Evolutionary conservation across 2,329 filamentous ascomycete genomes (phyloP).

Genomic region (Alternaria brassicicola): DNA sequence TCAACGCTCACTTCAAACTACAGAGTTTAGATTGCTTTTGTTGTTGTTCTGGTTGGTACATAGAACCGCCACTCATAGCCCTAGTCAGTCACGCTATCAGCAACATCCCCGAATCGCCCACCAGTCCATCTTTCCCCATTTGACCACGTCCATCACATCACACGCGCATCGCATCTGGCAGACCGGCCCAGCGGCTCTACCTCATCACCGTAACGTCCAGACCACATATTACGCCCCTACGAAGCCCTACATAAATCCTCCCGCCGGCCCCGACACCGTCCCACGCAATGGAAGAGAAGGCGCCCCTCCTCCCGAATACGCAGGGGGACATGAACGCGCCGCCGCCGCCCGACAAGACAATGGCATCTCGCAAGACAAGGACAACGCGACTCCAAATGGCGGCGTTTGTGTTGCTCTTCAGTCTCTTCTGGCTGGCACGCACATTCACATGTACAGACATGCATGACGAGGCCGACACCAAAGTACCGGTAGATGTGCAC

Average conservation of each 20-base stretch:
- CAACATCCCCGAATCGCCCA: slow-evolving; percentile 10
- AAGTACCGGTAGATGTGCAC: slow-evolving; percentile 85
- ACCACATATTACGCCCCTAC: neutral
- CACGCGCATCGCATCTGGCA: neutral
- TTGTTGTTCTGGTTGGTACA: neutral
- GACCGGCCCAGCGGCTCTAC: slow-evolving; percentile 8
- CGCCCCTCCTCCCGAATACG: slow-evolving; percentile 36
- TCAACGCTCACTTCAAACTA: neutral
- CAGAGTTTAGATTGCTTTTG: slow-evolving; percentile 1
- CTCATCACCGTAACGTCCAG: neutral
- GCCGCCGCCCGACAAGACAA: slow-evolving; percentile 15
- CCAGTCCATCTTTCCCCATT: slow-evolving; percentile 17
- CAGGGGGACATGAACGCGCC: slow-evolving; percentile 12
- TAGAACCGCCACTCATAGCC: neutral
- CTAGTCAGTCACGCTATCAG: slow-evolving; percentile 17
- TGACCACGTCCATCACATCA: slow-evolving; percentile 4
- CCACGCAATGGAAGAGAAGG: slow-evolving; percentile 38
- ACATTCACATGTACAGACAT: slow-evolving; percentile 36
- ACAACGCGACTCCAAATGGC: slow-evolving; percentile 34
- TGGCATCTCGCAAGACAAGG: slow-evolving; percentile 12
- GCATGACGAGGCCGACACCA: slow-evolving; percentile 35
- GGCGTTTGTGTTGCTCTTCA: slow-evolving; percentile 34
- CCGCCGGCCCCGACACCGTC: neutral
- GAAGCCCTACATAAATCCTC: slow-evolving; percentile 1
- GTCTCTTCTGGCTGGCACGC: slow-evolving; percentile 41